Evolutionary conservation across 306 rosid genomes (phyloP).

Genomic region (Castanea sativa): DNA sequence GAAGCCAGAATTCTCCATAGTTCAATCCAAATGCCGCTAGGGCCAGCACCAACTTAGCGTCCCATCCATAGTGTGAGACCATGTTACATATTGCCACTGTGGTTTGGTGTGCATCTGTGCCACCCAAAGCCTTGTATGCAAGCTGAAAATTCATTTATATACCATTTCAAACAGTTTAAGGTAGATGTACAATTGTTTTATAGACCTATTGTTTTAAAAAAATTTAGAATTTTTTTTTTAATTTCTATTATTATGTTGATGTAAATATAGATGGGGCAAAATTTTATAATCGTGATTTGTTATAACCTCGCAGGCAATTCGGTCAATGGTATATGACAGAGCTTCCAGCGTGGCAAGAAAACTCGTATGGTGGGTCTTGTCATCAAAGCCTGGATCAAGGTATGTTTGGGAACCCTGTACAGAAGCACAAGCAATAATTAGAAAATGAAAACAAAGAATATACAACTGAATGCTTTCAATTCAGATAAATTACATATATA

Average conservation of each 20-base stretch:
- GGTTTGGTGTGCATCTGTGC: constrained; percentile 43
- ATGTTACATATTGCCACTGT: constrained; percentile 40
- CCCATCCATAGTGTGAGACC: constrained; percentile 44
- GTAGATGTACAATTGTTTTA: too few relatives aligned
- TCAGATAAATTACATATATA: too few relatives aligned
- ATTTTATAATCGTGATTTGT: too few relatives aligned
- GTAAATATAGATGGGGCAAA: too few relatives aligned
- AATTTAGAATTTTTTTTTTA: too few relatives aligned
- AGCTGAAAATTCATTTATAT: constrained; percentile 35
- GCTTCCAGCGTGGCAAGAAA: constrained; percentile 14
- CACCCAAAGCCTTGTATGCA: constrained; percentile 41
- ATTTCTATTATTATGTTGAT: too few relatives aligned
- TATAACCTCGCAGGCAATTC: too few relatives aligned
- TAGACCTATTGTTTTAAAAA: too few relatives aligned
- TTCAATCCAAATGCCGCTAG: too few relatives aligned
- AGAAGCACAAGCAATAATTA: constrained; percentile 1
- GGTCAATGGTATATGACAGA: too few relatives aligned
- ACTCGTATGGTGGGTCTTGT: constrained; percentile 25
- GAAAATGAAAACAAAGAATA: not conserved
- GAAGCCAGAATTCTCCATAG: too few relatives aligned
- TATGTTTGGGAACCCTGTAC: constrained; percentile 29
- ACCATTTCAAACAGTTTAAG: too few relatives aligned
- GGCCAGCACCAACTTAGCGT: constrained; percentile 33
- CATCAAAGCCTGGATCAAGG: constrained; percentile 30
- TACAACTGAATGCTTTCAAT: not conserved